Base-by-base conservation (phyloP, 805 yeast species). In the Spathaspora sp. region DNA sequence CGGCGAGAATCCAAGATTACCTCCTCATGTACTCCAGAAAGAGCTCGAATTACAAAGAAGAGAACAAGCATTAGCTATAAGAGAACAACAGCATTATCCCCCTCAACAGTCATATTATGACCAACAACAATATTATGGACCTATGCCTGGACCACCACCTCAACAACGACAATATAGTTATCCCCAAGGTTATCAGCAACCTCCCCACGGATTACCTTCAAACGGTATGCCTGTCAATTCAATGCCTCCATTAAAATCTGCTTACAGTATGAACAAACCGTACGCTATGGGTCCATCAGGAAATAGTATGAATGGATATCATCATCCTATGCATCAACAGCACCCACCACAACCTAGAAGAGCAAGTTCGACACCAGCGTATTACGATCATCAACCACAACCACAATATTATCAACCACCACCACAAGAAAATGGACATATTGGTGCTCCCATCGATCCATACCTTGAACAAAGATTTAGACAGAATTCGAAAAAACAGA, bases 111-210 rank as follows among this genome's bases (percentile, higher is more conserved):
- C 48, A 49, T 29, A 42, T 31, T 47, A 46, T 17, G 42, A 45
- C 11, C 49, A 48, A 16, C 53, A 50, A 31, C 44, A 40, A 14
- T 39, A 42, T 43, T 39, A 43, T 20, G 35, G 35, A 10, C 39
- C 53, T 26, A 35, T 38, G 9, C 50, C 46, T 35, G 49, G 28
- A 16, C 50, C 26, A 1, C 31, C 29, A 26, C 45, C 45, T 2
- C 10, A 14, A 20, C 17, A 9, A 19, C 29, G 46, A 11, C 43
- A 50, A 49, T 50, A 42, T 19, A 31, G 51, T 32, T 28, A 55
- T 48, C 70, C 67, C 48, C 71, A 65, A 49, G 59, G 52, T 48
- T 72, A 68, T 49, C 72, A 65, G 51, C 58, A 56, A 16, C 70
- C 66, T 5, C 71, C 67, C 5, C 68, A 68, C 39, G 72, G 71